phyloP scores from a whole-genome alignment of 2,329 filamentous ascomycete genomes.

The Cercospora brassicicola region DNA sequence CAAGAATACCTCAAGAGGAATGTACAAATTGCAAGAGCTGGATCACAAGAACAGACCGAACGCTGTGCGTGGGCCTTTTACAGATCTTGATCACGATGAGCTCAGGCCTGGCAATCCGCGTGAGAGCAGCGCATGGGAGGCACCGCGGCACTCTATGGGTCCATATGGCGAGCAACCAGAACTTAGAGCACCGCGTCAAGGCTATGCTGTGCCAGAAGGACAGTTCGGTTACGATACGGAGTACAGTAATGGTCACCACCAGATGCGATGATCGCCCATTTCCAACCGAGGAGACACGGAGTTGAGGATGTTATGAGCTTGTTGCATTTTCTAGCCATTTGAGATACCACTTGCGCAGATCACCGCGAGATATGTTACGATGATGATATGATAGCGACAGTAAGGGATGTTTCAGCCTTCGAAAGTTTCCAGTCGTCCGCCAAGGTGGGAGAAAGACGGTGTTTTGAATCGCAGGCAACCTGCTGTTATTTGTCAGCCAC shows the following conservation, averaged over 20 bases:
- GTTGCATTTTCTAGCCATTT: slow-evolving; percentile 2
- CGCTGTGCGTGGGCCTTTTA: slow-evolving; percentile 33
- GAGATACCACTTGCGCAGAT: slow-evolving; percentile 6
- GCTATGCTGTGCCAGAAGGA: slow-evolving; percentile 45
- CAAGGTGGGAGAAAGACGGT: neutral
- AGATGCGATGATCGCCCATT: slow-evolving; percentile 3
- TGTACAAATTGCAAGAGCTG: slow-evolving; percentile 52
- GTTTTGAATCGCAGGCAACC: neutral
- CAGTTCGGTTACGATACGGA: slow-evolving; percentile 48
- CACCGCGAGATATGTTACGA: slow-evolving; percentile 1
- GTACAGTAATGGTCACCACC: slow-evolving; percentile 35
- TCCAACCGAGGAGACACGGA: neutral
- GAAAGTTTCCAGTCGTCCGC: neutral
- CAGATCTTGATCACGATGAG: slow-evolving; percentile 25
- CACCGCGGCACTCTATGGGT: slow-evolving; percentile 31
- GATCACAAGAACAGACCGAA: slow-evolving; percentile 34
- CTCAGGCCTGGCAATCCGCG: slow-evolving; percentile 17
- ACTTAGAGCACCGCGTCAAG: slow-evolving; percentile 30
- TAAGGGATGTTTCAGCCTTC: slow-evolving; percentile 2
- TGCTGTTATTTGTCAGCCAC: neutral
- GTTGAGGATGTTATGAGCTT: neutral
- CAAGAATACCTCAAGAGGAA: slow-evolving; percentile 48
- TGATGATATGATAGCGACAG: slow-evolving; percentile 9
- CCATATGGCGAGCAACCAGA: slow-evolving; percentile 33
- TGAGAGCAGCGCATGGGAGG: slow-evolving; percentile 39